These are phyloP conservation scores for Chamaenerion angustifolium DNA, from an alignment of 345 rosid genomes.

Conservation along the genomic window DNA sequence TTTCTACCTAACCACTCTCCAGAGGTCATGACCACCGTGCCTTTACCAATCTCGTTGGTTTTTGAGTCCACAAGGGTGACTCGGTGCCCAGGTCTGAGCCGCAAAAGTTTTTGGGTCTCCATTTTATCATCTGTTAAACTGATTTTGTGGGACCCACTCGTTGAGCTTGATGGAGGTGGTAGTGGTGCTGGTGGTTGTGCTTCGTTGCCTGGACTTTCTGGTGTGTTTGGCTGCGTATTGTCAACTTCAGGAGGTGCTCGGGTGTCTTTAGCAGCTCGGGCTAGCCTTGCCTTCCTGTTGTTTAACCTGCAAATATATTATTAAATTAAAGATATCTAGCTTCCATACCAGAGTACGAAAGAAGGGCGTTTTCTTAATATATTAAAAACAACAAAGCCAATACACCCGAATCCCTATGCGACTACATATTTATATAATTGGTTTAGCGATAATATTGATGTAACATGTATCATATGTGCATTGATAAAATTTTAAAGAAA, in stretches of 20 bases:
- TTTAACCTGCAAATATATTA: conserved; percentile 72
- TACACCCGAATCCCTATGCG: too few relatives aligned
- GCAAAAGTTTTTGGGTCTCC: conserved; percentile 16
- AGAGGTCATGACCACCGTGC: conserved; percentile 33
- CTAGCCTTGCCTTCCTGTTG: conserved; percentile 89
- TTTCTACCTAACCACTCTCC: conserved; percentile 60
- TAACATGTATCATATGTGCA: too few relatives aligned
- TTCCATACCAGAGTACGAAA: too few relatives aligned
- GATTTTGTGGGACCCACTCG: conserved; percentile 16
- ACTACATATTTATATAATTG: too few relatives aligned
- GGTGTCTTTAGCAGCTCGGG: conserved; percentile 65
- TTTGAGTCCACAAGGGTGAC: conserved; percentile 37
- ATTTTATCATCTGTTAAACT: conserved; percentile 22
- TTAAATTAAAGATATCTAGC: too few relatives aligned
- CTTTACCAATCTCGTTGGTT: conserved; percentile 49
- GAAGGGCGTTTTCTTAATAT: too few relatives aligned
- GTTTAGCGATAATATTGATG: too few relatives aligned
- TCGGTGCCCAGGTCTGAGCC: conserved; percentile 32
- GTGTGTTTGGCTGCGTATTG: conserved; percentile 27
- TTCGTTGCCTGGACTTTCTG: conserved; percentile 53
- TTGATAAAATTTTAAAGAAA: too few relatives aligned
- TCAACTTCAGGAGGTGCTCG: conserved; percentile 38
- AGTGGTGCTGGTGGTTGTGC: conserved; percentile 7
- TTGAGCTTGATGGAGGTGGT: conserved; percentile 20
- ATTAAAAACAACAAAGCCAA: too few relatives aligned